Base-by-base conservation (phyloP, 192 early-diverging fungal genomes). In the Umbelopsis ramanniana region DNA sequence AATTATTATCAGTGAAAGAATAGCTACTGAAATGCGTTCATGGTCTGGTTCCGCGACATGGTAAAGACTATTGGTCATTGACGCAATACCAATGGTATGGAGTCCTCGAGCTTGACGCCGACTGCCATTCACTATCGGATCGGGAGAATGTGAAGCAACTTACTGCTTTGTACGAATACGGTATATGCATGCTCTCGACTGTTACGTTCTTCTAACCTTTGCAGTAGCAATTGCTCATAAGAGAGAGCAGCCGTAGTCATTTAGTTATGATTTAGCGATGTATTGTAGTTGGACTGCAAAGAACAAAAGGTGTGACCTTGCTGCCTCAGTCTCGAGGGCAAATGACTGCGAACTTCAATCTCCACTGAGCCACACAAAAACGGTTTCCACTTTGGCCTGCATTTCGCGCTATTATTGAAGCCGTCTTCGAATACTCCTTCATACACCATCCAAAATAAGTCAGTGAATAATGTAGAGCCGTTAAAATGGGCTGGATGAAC, bases 101-200 rank as follows among this genome's bases (percentile, higher is more conserved):
- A 43, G 40, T 43, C 11, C 40, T 11, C 40, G 40, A 43, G 8
- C 8, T 43, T 11, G 11, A 43, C 6, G 40, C 40, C 40, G 1
- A 12, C 11, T 43, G 40, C 8, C 11, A 12, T 12, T 43, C 40
- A 43, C 11, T 43, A 43, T 43, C 1, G 11, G 40, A 43, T 43
- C 40, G 11, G 11, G 8, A 12, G 40, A 9, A 67, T 57, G 47
- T 81, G 81, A n/a, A 85, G 72, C 50, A 72, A 75, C 79, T 74
- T 83, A 85, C 84, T 81, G 48, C 82, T 76, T 55, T 85, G 80
- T 33, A 85, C 81, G 75, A 85, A 80, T 37, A 72, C 70, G 19
- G 75, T 81, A 60, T 83, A 83, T 66, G 82, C 75, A 48, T 83
- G 77, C 69, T 85, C 84, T 57, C 80, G 74, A 23, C 72, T 75